Evolutionary conservation across 2,329 filamentous ascomycete genomes (phyloP).

Genomic region (Beauveria bassiana): DNA sequence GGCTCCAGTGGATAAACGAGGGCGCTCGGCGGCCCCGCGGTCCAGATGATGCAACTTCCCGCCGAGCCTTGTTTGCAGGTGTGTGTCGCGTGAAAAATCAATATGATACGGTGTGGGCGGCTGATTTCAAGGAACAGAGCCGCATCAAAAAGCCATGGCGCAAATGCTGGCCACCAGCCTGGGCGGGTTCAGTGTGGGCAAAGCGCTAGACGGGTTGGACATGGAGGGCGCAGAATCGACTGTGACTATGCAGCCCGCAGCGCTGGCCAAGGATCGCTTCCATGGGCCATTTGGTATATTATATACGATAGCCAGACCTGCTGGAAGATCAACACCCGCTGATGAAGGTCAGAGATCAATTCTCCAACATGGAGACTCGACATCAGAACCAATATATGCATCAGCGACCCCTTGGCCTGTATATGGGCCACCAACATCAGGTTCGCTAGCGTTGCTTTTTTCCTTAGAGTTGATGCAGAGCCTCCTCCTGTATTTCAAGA

Average conservation of each 20-base stretch:
- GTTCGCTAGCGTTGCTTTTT: not conserved
- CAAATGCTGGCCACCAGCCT: not conserved
- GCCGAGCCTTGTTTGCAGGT: not conserved
- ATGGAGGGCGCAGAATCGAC: not conserved
- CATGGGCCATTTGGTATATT: not conserved
- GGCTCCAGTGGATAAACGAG: conserved; percentile 14
- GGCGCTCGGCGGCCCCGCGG: not conserved
- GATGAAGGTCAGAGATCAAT: not conserved
- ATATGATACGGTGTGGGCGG: not conserved
- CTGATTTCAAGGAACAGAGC: not conserved
- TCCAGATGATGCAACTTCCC: not conserved
- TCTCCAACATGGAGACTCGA: not conserved
- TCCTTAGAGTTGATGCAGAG: not conserved
- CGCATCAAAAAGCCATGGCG: conserved; percentile 1
- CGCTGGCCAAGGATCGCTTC: not conserved
- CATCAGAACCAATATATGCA: not conserved
- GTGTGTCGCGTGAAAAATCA: not conserved
- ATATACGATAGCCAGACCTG: not conserved
- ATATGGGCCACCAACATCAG: not conserved
- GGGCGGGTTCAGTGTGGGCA: not conserved
- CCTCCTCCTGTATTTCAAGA: not conserved
- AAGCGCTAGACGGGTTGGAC: not conserved
- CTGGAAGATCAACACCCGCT: not conserved
- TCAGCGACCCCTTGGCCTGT: not conserved
- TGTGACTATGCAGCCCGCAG: not conserved